These are phyloP conservation scores for Fusarium incarnatum DNA, from an alignment of 2,329 filamentous ascomycete species.

Conservation along the genomic window DNA sequence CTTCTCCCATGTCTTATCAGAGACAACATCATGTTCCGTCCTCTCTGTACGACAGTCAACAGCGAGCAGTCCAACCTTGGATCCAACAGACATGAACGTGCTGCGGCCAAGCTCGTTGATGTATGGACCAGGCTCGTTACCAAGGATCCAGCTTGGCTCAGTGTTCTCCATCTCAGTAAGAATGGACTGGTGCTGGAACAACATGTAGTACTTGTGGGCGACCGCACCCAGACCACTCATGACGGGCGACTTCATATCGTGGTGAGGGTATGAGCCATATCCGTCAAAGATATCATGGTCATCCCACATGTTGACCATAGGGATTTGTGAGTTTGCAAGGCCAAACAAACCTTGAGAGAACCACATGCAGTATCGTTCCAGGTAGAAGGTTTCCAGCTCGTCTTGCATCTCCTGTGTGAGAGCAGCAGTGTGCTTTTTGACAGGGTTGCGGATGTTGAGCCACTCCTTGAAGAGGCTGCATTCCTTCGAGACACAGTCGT, in stretches of 20 bases:
- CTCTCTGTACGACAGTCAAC: conserved; percentile 93
- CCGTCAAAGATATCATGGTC: conserved; percentile 94
- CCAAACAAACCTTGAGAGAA: conserved; percentile 95
- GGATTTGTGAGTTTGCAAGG: conserved; percentile 93
- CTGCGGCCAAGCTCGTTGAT: conserved; percentile 88
- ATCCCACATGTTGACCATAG: conserved; percentile 98
- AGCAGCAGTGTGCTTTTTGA: conserved; percentile 81
- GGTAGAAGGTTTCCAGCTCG: conserved; percentile 88
- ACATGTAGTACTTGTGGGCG: conserved; percentile 98
- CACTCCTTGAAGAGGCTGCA: conserved; percentile 84
- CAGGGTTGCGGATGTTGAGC: conserved; percentile 82
- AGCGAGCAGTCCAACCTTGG: conserved; percentile 82
- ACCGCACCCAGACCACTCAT: conserved; percentile 91
- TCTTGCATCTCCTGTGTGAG: conserved; percentile 87
- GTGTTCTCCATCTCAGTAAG: conserved; percentile 81
- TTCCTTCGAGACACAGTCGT: conserved; percentile 83
- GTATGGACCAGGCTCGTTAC: conserved; percentile 84
- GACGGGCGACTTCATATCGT: conserved; percentile 90
- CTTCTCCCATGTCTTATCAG: conserved; percentile 83
- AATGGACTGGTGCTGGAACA: conserved; percentile 96
- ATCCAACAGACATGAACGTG: conserved; percentile 85
- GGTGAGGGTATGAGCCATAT: conserved; percentile 90
- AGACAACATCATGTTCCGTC: conserved; percentile 83
- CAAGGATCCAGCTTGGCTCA: conserved; percentile 93
- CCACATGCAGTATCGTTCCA: conserved; percentile 91